Evolutionary conservation across 208 protist genomes (phyloP), one percentile per base, ranked within the genome.

Genomic region (Angomonas deanei): DNA sequence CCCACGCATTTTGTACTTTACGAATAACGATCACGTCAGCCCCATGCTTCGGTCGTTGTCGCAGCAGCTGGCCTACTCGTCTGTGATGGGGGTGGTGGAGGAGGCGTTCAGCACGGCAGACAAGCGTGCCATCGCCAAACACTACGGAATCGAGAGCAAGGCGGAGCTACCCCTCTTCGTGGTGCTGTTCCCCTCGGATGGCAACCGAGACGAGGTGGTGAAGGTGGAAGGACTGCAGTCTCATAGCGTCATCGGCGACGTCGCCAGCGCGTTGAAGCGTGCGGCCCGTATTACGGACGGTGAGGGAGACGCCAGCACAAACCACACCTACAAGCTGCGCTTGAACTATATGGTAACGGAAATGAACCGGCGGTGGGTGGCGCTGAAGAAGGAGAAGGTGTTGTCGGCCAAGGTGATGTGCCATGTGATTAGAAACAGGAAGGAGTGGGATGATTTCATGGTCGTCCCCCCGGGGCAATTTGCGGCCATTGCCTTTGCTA

Each of bases 1-100:
- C 17, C 76, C 76, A 0, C 76, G 64, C 33, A 70, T 87, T 1
- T 61, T 87, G 3, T 81, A 76, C 71, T 80, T 87, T 46, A 68
- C 80, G 0, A 42, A 48, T 5, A 30, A 0, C 0, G 48, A 60
- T 21, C 66, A 68, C 30, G 61, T 73, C 5, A 55, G 64, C 11
- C 67, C 67, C 1, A 64, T 70, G 2, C 73, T 72, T 46, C 64
- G 66, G 17, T 15, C 66, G 2, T 3, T 74, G 13, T 73, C 62
- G 8, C 76, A 87, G 46, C 52, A 52, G 47, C 73, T 74, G 47
- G 34, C 39, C 4, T 34, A 33, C 28, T 70, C 76, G 32, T 76
- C 70, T 0, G 70, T 78, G 5, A 81, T 83, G 36, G 80, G 73
- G 1, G 80, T 81, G 3, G 74, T 83, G 52, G 56, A 73, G 42